A percentile compares a stretch with the other conserved stretches of the same genome.
Evolutionary conservation across 805 yeast genomes (phyloP).

Genomic region (Yamadazyma olivae): DNA sequence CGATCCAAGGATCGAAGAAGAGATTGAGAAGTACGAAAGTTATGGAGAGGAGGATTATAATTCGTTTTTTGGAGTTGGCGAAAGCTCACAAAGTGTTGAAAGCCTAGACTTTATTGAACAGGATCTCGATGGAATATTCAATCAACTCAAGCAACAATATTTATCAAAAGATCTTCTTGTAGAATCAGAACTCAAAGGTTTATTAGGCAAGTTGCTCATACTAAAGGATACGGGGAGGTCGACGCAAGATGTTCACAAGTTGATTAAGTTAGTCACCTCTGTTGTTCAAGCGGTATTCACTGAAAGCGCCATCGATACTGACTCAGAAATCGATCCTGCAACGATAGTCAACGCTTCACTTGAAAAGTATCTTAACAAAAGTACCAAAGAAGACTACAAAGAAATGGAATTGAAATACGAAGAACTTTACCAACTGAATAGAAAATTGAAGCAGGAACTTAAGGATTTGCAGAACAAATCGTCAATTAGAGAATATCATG

Average conservation of each 20-base stretch:
- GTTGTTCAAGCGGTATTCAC: constrained; percentile 29
- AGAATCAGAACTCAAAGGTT: constrained; percentile 17
- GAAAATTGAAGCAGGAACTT: constrained; percentile 17
- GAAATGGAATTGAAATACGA: constrained; percentile 31
- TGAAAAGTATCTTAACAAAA: constrained; percentile 31
- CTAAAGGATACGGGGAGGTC: constrained; percentile 25
- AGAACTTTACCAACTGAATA: constrained; percentile 16
- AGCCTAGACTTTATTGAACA: constrained; percentile 9
- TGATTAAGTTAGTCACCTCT: constrained; percentile 27
- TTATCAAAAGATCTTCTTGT: constrained; percentile 4
- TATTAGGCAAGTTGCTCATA: constrained; percentile 19
- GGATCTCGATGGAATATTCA: constrained; percentile 10
- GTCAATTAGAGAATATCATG: constrained; percentile 18
- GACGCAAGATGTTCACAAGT: constrained; percentile 19
- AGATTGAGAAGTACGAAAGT: constrained; percentile 35
- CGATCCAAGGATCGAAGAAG: constrained; percentile 30
- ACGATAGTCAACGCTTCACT: constrained; percentile 20
- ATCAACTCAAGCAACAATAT: constrained; percentile 10
- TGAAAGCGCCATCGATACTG: constrained; percentile 2
- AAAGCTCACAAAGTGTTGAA: constrained; percentile 6
- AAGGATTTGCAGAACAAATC: constrained; percentile 19
- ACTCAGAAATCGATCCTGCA: neutral
- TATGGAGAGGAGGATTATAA: constrained; percentile 39
- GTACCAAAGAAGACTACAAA: constrained; percentile 31
- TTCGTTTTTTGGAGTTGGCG: constrained; percentile 11